Evolutionary conservation across 1,284 basidiomycete species (phyloP).

Genomic region (Naganishia cerealis): DNA sequence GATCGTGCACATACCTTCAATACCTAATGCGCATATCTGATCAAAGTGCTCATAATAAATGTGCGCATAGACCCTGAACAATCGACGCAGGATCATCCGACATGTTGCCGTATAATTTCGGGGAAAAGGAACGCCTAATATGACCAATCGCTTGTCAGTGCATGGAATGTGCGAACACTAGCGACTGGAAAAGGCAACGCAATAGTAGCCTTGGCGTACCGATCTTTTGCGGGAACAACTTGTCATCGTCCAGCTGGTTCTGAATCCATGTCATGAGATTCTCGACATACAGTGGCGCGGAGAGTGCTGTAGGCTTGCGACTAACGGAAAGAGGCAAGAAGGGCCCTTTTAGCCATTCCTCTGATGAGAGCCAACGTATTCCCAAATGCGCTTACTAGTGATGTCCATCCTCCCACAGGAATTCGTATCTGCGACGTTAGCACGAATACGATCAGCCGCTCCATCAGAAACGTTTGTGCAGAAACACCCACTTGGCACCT

Average conservation of each 20-base stretch:
- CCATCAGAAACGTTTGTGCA: background rate
- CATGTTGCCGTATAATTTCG: conserved; percentile 86
- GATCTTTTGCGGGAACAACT: conserved; percentile 90
- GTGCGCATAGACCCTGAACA: conserved; percentile 97
- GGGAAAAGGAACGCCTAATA: conserved; percentile 82
- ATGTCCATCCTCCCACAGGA: conserved; percentile 97
- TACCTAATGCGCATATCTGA: conserved; percentile 94
- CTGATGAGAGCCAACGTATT: too few relatives aligned
- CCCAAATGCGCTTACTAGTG: conserved; percentile 59
- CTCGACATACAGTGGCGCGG: conserved; percentile 95
- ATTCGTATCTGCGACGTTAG: conserved; percentile 73
- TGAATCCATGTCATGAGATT: conserved; percentile 99
- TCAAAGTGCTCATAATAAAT: conserved; percentile 99
- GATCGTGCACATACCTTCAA: conserved; percentile 71
- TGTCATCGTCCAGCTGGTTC: conserved; percentile 85
- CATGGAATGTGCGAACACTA: background rate
- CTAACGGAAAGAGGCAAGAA: conserved; percentile 30
- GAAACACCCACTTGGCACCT: conserved; percentile 73
- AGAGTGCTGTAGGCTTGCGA: conserved; percentile 88
- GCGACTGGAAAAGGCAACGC: too few relatives aligned
- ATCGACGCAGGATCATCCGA: conserved; percentile 83
- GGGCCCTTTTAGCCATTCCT: too few relatives aligned
- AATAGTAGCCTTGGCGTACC: conserved; percentile 58
- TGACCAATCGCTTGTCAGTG: background rate
- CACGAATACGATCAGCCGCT: conserved; percentile 30